Percentiles rank a stretch among this genome's conserved stretches.
These are phyloP conservation scores for Rhazya stricta DNA, from an alignment of 257 asterid species.

Conservation along the genomic window DNA sequence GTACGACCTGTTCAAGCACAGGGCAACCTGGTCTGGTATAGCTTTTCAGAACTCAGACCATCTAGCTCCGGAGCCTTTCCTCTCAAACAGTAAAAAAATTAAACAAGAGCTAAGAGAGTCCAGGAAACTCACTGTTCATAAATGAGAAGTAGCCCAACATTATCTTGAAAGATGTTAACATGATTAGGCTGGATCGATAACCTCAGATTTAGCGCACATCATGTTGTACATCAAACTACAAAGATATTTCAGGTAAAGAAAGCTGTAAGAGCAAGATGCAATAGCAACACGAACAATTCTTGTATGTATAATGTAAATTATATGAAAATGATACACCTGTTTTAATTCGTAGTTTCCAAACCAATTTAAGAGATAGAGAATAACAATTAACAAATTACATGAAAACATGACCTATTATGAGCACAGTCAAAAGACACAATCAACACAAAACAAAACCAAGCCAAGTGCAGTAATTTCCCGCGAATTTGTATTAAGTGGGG, in stretches of 20 bases:
- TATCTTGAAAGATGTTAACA: not conserved
- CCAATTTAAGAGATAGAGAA: conserved; percentile 6
- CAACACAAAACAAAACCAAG: not conserved
- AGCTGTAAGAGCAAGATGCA: not conserved
- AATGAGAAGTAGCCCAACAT: not conserved
- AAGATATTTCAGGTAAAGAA: not conserved
- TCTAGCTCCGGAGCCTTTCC: not conserved
- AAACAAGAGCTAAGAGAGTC: not conserved
- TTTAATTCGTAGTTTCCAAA: not conserved
- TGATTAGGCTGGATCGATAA: not conserved
- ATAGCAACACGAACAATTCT: not conserved
- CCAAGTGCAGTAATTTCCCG: not conserved
- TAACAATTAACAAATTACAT: conserved; percentile 7
- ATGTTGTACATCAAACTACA: not conserved
- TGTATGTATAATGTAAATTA: not conserved
- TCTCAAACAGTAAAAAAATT: not conserved
- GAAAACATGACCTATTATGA: not conserved
- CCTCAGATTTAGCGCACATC: not conserved
- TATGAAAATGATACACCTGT: not conserved
- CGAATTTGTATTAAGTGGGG: conserved; percentile 8
- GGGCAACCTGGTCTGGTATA: not conserved
- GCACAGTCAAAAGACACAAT: conserved; percentile 3
- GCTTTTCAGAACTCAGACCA: not conserved
- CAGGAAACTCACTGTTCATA: not conserved
- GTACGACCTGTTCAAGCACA: not conserved